These are phyloP conservation scores for Hamamelis virginiana DNA, from an alignment of 164 flowering plant species.

Conservation along the genomic window DNA sequence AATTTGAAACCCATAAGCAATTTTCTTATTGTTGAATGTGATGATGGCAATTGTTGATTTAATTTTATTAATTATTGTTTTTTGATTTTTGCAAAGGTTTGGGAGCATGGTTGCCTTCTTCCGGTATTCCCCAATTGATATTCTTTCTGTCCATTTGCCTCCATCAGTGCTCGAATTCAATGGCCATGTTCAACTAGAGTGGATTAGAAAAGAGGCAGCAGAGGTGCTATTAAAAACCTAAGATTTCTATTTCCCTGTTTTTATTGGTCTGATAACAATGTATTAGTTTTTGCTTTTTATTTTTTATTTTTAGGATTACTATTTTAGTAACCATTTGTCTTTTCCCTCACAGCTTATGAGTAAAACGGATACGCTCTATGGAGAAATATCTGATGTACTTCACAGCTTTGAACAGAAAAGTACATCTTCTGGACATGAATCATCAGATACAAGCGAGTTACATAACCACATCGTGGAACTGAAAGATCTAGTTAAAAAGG, in stretches of 20 bases:
- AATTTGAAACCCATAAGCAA: neutral
- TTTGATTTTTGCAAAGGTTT: too few relatives aligned
- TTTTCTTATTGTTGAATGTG: neutral
- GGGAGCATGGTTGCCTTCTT: slow-evolving; percentile 91
- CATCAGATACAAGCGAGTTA: slow-evolving; percentile 39
- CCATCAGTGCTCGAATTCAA: slow-evolving; percentile 67
- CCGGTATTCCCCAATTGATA: slow-evolving; percentile 83
- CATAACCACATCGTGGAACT: slow-evolving; percentile 55
- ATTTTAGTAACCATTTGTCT: neutral
- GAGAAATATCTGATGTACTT: slow-evolving; percentile 60
- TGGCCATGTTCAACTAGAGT: slow-evolving; percentile 46
- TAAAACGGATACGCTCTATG: slow-evolving; percentile 62
- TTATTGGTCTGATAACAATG: neutral
- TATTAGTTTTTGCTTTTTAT: neutral
- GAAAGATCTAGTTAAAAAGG: slow-evolving; percentile 55
- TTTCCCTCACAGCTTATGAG: slow-evolving; percentile 50
- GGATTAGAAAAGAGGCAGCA: slow-evolving; percentile 60
- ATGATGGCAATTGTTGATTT: neutral
- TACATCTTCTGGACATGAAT: slow-evolving; percentile 32
- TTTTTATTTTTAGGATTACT: neutral
- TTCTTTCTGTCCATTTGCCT: slow-evolving; percentile 74
- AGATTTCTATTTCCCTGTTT: neutral
- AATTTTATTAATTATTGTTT: slow-evolving; percentile 1
- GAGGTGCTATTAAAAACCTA: slow-evolving; percentile 46
- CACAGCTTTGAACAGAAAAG: slow-evolving; percentile 50